Base-by-base conservation (phyloP, 345 rosid genomes). In the Turnera subulata region DNA sequence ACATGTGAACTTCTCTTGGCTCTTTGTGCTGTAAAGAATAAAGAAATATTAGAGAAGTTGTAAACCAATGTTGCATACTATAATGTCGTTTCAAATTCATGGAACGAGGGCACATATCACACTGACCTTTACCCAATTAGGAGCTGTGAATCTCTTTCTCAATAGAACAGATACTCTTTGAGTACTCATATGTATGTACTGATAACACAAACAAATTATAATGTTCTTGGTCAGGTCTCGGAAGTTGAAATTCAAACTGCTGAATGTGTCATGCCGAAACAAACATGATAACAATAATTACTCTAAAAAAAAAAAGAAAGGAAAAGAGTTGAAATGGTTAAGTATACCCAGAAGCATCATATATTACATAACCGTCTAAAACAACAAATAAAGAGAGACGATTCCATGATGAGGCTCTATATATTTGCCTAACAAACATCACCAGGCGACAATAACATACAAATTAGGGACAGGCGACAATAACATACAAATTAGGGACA, bases 1-100 rank as follows among this genome's bases (percentile, higher is more conserved):
- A 90, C 99, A 94, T 90, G 54, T 94, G 99, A 33, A 94, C 97
- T 78, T 94, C 99, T 68, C 96, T 76, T 18, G 99, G 99, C 78
- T 94, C 99, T 84, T 87, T 94, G 76, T 94, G 99, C 99, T 94
- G 89, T 68, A 53, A 71, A 39, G 76, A 58, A 59, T 67, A 38
- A 56, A 58, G 50, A 67, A 55, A 52, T 40, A 55, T 74, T 40
- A 63, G 63, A 63, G 48, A 29, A 67, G 24, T 43, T 15, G 46
- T 24, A 65, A 42, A 7, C 52, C 29, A 63, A 48, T 55, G 43
- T 58, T 61, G 46, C 24, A 33, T 21, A 32, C 24, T 26, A 37
- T 43, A 46, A 61, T 16, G 40, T 13, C 54, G 56, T 40, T 33
- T 32, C 53, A 54, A 54, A 53, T 21, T 25, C 45, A 15, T 15